Evolutionary conservation across 2,329 filamentous ascomycete species (phyloP).

Genomic region (Alternaria sp.): DNA sequence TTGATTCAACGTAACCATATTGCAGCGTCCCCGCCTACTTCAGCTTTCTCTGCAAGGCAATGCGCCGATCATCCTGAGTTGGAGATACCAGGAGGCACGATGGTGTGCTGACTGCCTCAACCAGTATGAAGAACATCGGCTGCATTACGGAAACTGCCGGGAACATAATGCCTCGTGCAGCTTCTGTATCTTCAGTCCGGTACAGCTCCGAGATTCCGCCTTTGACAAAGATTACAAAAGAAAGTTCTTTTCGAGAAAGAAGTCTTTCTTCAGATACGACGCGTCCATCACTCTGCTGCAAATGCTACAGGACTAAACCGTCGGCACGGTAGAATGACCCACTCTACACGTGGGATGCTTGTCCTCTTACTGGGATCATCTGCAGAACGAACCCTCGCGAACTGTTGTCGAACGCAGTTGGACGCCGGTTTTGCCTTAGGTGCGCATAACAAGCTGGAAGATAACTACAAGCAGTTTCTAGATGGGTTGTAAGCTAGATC

Average conservation of each 20-base stretch:
- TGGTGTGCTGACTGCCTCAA: conserved; percentile 7
- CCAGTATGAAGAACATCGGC: conserved; percentile 34
- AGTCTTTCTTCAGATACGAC: conserved; percentile 12
- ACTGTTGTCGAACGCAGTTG: conserved; percentile 33
- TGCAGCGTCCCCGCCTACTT: background rate
- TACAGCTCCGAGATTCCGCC: conserved; percentile 9
- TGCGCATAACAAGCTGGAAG: conserved; percentile 21
- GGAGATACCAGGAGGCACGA: background rate
- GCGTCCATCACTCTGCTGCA: too few species aligned
- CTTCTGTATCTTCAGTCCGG: conserved; percentile 25
- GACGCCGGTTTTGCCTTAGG: conserved; percentile 31
- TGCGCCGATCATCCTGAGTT: background rate
- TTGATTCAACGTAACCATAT: background rate
- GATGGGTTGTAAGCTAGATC: conserved; percentile 35
- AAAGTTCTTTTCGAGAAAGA: background rate
- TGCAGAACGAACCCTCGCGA: conserved; percentile 26
- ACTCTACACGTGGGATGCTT: conserved; percentile 31
- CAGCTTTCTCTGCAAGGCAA: background rate
- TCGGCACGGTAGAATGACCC: conserved; percentile 20
- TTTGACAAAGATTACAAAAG: background rate
- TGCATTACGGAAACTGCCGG: conserved; percentile 28
- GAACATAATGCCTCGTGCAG: conserved; percentile 29
- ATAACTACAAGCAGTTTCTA: conserved; percentile 26
- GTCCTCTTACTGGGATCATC: conserved; percentile 34
- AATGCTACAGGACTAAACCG: conserved; percentile 13